Percentiles rank a stretch among this genome's conserved stretches.
These are phyloP conservation scores for Fusarium illudens DNA, from an alignment of 2,329 filamentous ascomycete species.

Conservation along the genomic window DNA sequence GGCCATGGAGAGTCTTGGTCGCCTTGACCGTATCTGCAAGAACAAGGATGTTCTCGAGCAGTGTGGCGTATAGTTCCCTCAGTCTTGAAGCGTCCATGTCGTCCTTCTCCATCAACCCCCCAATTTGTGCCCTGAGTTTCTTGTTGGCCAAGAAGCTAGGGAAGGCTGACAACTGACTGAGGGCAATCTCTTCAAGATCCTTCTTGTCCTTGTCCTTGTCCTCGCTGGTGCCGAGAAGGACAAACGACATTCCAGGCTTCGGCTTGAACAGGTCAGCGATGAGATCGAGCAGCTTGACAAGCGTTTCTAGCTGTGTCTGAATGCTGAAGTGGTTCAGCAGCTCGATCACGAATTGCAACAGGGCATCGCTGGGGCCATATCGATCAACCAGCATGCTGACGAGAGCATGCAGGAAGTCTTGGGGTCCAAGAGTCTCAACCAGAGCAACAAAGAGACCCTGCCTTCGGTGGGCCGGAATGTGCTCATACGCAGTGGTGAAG, in stretches of 20 bases:
- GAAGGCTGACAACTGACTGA: slow-evolving; percentile 64
- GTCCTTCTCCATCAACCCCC: slow-evolving; percentile 65
- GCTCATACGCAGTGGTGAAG: slow-evolving; percentile 95
- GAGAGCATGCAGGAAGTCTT: slow-evolving; percentile 88
- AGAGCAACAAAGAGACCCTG: slow-evolving; percentile 85
- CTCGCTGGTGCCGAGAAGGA: slow-evolving; percentile 69
- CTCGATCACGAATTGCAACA: slow-evolving; percentile 78
- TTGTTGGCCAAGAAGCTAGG: slow-evolving; percentile 67
- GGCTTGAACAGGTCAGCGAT: slow-evolving; percentile 78
- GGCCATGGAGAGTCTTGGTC: slow-evolving; percentile 63
- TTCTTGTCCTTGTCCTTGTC: slow-evolving; percentile 58
- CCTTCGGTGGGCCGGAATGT: slow-evolving; percentile 88
- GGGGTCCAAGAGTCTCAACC: slow-evolving; percentile 82
- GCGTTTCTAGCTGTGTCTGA: slow-evolving; percentile 78
- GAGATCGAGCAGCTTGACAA: slow-evolving; percentile 79
- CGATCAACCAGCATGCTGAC: slow-evolving; percentile 90
- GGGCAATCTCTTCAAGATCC: slow-evolving; percentile 60
- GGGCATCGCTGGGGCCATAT: slow-evolving; percentile 78
- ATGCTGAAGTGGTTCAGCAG: slow-evolving; percentile 78
- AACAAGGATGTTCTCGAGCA: slow-evolving; percentile 71
- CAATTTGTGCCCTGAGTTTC: slow-evolving; percentile 64
- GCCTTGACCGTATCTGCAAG: slow-evolving; percentile 72
- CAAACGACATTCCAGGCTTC: slow-evolving; percentile 76
- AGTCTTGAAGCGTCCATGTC: slow-evolving; percentile 73
- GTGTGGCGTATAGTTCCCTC: slow-evolving; percentile 72